phyloP scores from a whole-genome alignment of 768 basidiomycete genomes.

The Podaxis rugospora region DNA sequence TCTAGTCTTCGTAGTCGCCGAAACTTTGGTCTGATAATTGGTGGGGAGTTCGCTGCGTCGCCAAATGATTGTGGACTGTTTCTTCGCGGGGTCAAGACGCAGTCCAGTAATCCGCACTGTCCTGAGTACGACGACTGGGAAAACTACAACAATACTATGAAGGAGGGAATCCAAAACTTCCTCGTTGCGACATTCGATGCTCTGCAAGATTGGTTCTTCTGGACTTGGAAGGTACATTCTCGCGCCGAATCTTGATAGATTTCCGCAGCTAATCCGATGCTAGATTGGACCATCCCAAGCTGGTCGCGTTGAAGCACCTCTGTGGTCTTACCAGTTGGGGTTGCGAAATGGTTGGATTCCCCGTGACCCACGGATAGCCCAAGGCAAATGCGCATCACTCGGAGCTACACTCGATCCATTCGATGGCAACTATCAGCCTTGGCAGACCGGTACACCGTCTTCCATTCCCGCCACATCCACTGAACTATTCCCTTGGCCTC shows the following conservation, averaged over 20 bases:
- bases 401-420: constrained; percentile 31
- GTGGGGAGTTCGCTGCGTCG: constrained; percentile 74
- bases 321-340: constrained; percentile 40
- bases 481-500: constrained; percentile 48
- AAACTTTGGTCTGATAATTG: constrained; percentile 64
- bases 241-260: not conserved
- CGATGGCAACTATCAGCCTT: constrained; percentile 39
- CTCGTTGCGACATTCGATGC: constrained; percentile 47
- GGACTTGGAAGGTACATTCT: constrained; percentile 41
- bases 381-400: constrained; percentile 57
- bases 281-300: constrained; percentile 43
- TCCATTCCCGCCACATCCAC: constrained; percentile 37
- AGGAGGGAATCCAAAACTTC: constrained; percentile 43
- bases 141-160: constrained; percentile 41
- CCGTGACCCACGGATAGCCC: constrained; percentile 56
- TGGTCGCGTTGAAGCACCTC: constrained; percentile 30
- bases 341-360: constrained; percentile 78
- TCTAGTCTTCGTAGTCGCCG: constrained; percentile 25
- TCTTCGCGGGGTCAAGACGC: constrained; percentile 20
- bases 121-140: constrained; percentile 46
- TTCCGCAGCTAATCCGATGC: not conserved
- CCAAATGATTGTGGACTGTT: constrained; percentile 56
- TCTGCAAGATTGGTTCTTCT: constrained; percentile 40
- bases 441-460: constrained; percentile 57
- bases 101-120: constrained; percentile 37